Evolutionary conservation across 257 asterid species (phyloP).

Genomic region (Solanum neorickii): DNA sequence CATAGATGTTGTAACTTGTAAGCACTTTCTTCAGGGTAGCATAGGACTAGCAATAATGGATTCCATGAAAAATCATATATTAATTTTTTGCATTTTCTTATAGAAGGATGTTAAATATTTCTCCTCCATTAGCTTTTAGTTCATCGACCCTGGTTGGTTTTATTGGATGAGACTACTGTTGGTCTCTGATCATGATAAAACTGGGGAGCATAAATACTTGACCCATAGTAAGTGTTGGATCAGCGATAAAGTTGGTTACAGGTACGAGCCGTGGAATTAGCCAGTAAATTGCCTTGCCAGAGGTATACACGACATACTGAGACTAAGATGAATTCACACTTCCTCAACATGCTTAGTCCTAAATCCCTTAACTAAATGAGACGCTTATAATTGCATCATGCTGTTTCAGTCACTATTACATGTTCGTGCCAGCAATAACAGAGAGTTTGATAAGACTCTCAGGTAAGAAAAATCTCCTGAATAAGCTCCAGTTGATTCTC

Average conservation of each 20-base stretch:
- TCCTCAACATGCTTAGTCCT: neutral
- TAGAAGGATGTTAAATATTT: neutral
- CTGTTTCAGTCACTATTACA: neutral
- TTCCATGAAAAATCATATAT: neutral
- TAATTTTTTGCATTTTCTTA: neutral
- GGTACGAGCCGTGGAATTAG: neutral
- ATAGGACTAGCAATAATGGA: neutral
- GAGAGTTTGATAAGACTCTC: neutral
- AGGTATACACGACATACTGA: neutral
- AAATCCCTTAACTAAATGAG: neutral
- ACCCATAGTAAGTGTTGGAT: neutral
- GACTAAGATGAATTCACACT: neutral
- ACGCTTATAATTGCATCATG: neutral
- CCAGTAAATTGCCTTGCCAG: neutral
- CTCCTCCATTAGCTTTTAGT: neutral
- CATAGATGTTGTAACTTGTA: neutral
- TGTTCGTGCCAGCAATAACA: neutral
- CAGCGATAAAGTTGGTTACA: neutral
- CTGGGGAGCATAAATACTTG: neutral
- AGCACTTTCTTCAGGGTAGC: neutral
- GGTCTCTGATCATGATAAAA: neutral
- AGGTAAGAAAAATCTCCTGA: neutral
- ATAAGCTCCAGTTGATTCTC: neutral
- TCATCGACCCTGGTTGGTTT: neutral
- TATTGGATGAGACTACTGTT: neutral